Evolutionary conservation across 2,329 filamentous ascomycete species (phyloP), one percentile per base, ranked within the genome.

Genomic region (Colletotrichum musae): DNA sequence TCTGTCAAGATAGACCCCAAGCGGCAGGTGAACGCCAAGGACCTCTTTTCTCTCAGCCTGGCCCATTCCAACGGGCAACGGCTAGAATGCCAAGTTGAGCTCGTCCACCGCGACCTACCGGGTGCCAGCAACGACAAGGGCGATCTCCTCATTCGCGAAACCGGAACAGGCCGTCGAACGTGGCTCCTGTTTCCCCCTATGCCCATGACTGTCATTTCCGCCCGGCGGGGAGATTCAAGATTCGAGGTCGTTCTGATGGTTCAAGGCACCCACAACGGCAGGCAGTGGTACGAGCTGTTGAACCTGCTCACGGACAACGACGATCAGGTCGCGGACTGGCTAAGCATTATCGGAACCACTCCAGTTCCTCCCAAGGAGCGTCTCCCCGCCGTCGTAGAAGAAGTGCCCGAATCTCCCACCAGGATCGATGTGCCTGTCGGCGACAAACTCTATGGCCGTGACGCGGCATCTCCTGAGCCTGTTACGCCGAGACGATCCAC

Each of bases 131-230:
- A 88, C 3, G 88, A 92, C 71, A 84, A 88, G 57, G 94, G 95
- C 6, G 96, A 99, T 78, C 79, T 99, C n/a, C 87, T 99, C 24
- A 92, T 99, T 65, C 95, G 95, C 73, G 95, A 98, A 79, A 90
- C 94, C n/a, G 94, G 94, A 52, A 88, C 89, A 60, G 87, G 88
- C 6, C 90, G 92, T 15, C 89, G 90, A 61, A 84, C 85, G 32
- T 98, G 94, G 90, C 87, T 99, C 5, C 86, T 99, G 0, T 97
- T 99, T 75, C 93, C 95, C n/a, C 95, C 96, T 1, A 86, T 98
- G n/a, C 86, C 91, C 18, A 86, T 89, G 72, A 85, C 87, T 43
- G 87, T 89, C 70, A 87, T 97, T 21, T 98, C 96, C 13, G 94
- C 94, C 58, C 91, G 95, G 47, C 90, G 87, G 69, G 94, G 94